Percentiles rank a stretch among this genome's conserved stretches.
These are phyloP conservation scores for Coniella vitis DNA, from an alignment of 2,329 filamentous ascomycete species.

Conservation along the genomic window DNA sequence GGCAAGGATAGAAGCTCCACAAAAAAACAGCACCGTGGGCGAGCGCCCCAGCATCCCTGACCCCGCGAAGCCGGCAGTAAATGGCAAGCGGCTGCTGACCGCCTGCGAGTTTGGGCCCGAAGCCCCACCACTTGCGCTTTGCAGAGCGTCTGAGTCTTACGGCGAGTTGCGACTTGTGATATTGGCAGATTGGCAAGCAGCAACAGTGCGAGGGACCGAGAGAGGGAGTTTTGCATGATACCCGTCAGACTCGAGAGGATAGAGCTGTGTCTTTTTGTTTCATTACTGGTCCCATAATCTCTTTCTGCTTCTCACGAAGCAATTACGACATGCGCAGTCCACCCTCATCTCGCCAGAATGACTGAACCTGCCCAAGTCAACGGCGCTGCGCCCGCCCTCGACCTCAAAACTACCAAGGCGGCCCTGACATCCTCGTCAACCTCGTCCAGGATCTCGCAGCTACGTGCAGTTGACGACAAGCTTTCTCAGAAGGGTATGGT, in stretches of 20 bases:
- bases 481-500: constrained; percentile 47
- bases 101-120: constrained; percentile 9
- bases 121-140: constrained; percentile 16
- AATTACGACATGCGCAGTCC: constrained; percentile 29
- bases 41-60: background rate
- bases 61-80: constrained; percentile 17
- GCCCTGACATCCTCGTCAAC: constrained; percentile 59
- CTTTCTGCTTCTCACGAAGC: background rate
- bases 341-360: constrained; percentile 34
- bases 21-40: constrained; percentile 1
- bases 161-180: constrained; percentile 11
- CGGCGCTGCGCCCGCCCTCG: constrained; percentile 34
- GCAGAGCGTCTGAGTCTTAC: constrained; percentile 13
- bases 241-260: constrained; percentile 4
- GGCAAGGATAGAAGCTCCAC: constrained; percentile 7
- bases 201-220: constrained; percentile 4
- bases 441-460: constrained; percentile 43
- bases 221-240: constrained; percentile 9
- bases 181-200: background rate
- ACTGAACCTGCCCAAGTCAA: constrained; percentile 39
- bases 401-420: constrained; percentile 41
- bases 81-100: constrained; percentile 16
- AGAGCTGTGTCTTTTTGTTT: background rate
- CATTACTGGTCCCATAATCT: background rate
- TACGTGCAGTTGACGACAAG: constrained; percentile 51